Conservation (phyloP, 2,329 filamentous ascomycete species). For the Raffaelea ambrosiae region DNA sequence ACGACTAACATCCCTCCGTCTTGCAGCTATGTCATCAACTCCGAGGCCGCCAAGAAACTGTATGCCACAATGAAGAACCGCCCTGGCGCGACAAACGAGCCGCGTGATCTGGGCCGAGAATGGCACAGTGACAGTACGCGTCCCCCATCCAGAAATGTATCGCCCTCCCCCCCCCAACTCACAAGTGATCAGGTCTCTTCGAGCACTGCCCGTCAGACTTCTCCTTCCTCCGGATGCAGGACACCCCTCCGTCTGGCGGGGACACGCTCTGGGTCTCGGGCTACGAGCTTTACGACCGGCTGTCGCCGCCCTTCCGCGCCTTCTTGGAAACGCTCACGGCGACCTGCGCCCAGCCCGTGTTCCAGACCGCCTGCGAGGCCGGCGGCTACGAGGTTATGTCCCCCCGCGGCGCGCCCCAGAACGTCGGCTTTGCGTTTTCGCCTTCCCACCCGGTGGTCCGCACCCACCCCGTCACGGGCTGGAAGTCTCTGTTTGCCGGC, state of each 20-base stretch:
- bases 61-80: slow-evolving; percentile 27
- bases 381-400: slow-evolving; percentile 30
- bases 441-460: slow-evolving; percentile 48
- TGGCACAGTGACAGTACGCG: slow-evolving; percentile 26
- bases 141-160: slow-evolving; percentile 1
- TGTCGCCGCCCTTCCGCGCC: slow-evolving; percentile 35
- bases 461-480: slow-evolving; percentile 55
- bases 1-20: too few relatives aligned
- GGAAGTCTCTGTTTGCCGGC: slow-evolving; percentile 38
- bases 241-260: slow-evolving; percentile 22
- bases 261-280: slow-evolving; percentile 33
- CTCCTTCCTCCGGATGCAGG: slow-evolving; percentile 22
- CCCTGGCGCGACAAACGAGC: slow-evolving; percentile 14
- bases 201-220: slow-evolving; percentile 23
- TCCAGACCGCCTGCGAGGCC: slow-evolving; percentile 25
- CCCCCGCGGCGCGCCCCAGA: slow-evolving; percentile 39
- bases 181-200: slow-evolving; percentile 22
- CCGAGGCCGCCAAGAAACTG: slow-evolving; percentile 23
- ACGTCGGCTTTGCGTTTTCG: slow-evolving; percentile 37
- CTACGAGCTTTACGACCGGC: slow-evolving; percentile 39
- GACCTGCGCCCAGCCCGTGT: slow-evolving; percentile 29
- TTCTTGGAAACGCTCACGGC: slow-evolving; percentile 39
- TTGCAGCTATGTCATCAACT: slow-evolving; percentile 28
- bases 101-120: slow-evolving; percentile 22
- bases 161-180: background rate